These are phyloP conservation scores for Cruciata laevipes DNA, from an alignment of 257 asterid species.

Conservation along the genomic window DNA sequence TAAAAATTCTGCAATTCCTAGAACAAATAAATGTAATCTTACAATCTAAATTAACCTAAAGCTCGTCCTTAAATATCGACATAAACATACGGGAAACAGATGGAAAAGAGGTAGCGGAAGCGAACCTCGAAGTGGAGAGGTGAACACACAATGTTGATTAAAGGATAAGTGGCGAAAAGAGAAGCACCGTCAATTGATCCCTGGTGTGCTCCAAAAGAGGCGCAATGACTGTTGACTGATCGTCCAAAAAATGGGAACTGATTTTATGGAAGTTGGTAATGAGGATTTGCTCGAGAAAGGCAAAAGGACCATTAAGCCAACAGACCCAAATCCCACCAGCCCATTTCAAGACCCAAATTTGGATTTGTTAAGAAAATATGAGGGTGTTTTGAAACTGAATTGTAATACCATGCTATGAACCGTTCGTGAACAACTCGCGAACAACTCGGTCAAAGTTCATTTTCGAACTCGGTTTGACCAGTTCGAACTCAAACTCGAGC, in stretches of 20 bases:
- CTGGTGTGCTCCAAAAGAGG: background rate
- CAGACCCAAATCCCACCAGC: background rate
- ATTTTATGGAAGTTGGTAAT: background rate
- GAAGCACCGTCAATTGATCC: background rate
- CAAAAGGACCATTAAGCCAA: background rate
- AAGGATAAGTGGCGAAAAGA: background rate
- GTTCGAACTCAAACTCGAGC: no score
- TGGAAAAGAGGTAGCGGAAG: background rate
- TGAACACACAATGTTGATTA: background rate
- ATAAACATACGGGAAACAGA: background rate
- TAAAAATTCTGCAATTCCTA: background rate
- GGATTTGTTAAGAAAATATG: no score
- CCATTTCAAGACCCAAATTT: background rate
- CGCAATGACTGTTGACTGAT: background rate
- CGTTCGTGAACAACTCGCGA: no score
- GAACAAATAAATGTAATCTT: background rate
- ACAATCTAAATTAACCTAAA: background rate
- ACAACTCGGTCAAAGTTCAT: no score
- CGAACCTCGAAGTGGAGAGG: background rate
- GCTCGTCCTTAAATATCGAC: background rate
- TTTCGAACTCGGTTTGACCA: no score
- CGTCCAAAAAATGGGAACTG: background rate
- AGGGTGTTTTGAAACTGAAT: no score
- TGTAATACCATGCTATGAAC: no score
- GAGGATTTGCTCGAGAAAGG: background rate